Percentiles rank a stretch among this genome's conserved stretches.
Evolutionary conservation across 805 yeast species (phyloP).

Genomic region (Monosporozyma yasuniensis): DNA sequence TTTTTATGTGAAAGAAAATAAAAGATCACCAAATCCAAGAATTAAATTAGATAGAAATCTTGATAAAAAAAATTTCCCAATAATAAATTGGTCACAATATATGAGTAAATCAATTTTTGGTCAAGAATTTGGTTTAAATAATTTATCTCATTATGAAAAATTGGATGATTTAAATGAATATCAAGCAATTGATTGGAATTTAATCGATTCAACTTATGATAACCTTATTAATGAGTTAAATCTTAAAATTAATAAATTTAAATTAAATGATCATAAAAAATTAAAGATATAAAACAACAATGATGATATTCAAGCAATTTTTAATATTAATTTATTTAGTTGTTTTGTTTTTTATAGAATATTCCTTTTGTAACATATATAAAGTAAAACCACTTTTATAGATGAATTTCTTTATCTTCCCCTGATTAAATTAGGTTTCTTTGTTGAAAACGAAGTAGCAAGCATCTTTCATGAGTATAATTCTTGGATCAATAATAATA

Average conservation of each 20-base stretch:
- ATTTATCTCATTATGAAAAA: constrained; percentile 10
- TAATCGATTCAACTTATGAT: constrained; percentile 17
- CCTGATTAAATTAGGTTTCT: no score
- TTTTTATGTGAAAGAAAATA: constrained; percentile 81
- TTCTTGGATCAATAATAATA: no score
- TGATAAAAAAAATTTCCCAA: constrained; percentile 50
- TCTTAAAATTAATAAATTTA: neutral
- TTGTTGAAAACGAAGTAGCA: no score
- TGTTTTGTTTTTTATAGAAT: no score
- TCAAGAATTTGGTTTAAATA: constrained; percentile 3
- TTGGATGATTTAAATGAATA: constrained; percentile 11
- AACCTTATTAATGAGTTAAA: constrained; percentile 10
- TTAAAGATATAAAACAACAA: neutral
- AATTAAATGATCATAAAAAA: neutral
- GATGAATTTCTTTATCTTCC: no score
- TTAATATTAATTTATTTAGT: neutral
- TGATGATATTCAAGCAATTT: neutral
- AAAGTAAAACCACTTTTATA: no score
- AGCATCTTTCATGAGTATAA: no score
- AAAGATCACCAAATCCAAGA: constrained; percentile 74
- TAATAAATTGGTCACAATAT: constrained; percentile 46
- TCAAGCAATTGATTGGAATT: constrained; percentile 17
- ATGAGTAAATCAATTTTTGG: constrained; percentile 36
- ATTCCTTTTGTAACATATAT: neutral
- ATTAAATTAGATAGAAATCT: constrained; percentile 59